A percentile compares a stretch with the other conserved stretches of the same genome.
phyloP scores from a whole-genome alignment of 164 flowering plant genomes.

The Paratinospora sagittata region DNA sequence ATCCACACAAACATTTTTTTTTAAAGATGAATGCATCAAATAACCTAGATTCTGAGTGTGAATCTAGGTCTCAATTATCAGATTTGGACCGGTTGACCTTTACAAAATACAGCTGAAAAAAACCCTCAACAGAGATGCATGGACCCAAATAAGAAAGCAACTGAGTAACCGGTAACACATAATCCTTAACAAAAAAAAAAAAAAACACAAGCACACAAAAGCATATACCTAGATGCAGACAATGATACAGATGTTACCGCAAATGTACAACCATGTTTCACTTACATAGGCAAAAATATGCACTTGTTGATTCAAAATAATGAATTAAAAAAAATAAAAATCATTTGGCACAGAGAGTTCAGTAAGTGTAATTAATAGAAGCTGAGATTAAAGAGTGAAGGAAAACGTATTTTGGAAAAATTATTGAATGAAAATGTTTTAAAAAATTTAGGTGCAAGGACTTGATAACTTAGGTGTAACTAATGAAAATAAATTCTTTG shows the following conservation, averaged over 20 bases:
- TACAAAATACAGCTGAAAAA: not conserved
- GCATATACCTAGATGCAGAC: not conserved
- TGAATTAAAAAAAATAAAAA: too few species aligned
- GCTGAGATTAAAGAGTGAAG: too few species aligned
- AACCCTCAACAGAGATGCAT: not conserved
- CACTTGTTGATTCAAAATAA: too few species aligned
- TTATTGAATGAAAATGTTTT: too few species aligned
- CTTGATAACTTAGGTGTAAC: too few species aligned
- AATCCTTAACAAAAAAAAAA: too few species aligned
- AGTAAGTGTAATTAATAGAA: too few species aligned
- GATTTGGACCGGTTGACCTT: too few species aligned
- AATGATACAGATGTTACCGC: not conserved
- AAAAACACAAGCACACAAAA: not conserved
- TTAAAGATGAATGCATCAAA: not conserved
- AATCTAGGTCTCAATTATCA: not conserved
- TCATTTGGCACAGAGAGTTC: too few species aligned
- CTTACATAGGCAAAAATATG: not conserved
- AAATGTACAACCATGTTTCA: not conserved
- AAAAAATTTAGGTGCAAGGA: too few species aligned
- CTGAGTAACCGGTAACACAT: not conserved
- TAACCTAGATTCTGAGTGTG: not conserved
- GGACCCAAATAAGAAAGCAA: not conserved
- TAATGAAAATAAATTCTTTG: too few species aligned
- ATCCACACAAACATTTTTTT: not conserved
- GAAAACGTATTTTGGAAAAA: too few species aligned